These are phyloP conservation scores for Trichoderma polysporum DNA, from an alignment of 2,329 filamentous ascomycete genomes.

Conservation along the genomic window DNA sequence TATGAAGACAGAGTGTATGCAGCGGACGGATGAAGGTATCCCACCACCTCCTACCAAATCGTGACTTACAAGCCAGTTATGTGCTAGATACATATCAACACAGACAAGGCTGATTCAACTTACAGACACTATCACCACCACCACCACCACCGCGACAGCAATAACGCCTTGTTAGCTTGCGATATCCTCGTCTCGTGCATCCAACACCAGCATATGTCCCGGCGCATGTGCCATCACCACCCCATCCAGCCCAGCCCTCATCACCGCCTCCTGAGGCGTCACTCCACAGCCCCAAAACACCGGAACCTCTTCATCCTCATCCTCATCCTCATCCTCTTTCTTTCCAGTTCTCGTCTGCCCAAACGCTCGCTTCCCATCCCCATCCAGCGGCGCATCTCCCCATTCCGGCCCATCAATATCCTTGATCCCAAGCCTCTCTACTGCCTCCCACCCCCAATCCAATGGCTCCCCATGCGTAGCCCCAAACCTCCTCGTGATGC, in stretches of 20 bases:
- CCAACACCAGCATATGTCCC: constrained; percentile 61
- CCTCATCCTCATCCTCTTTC: constrained; percentile 31
- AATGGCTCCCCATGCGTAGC: constrained; percentile 64
- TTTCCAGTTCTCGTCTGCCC: constrained; percentile 31
- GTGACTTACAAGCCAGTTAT: background rate
- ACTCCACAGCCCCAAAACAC: constrained; percentile 67
- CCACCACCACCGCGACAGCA: background rate
- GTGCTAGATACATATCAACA: background rate
- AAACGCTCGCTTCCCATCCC: constrained; percentile 39
- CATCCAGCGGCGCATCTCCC: constrained; percentile 50
- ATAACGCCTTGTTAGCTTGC: too few relatives aligned
- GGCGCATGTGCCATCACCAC: constrained; percentile 61
- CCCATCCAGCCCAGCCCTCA: constrained; percentile 54
- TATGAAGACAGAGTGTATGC: background rate
- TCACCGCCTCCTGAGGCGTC: constrained; percentile 64
- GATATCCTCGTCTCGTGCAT: constrained; percentile 46
- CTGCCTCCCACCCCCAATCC: constrained; percentile 63
- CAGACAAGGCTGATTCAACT: background rate
- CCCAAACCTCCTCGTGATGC: constrained; percentile 54
- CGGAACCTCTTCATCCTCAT: constrained; percentile 43
- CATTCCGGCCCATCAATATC: constrained; percentile 56
- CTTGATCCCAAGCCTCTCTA: constrained; percentile 51
- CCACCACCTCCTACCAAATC: background rate
- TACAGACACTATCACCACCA: background rate
- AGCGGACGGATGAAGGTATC: background rate